Evolutionary conservation across 1,284 basidiomycete species (phyloP), one percentile per base, ranked within the genome.

Genomic region (Cystobasidium sp.): DNA sequence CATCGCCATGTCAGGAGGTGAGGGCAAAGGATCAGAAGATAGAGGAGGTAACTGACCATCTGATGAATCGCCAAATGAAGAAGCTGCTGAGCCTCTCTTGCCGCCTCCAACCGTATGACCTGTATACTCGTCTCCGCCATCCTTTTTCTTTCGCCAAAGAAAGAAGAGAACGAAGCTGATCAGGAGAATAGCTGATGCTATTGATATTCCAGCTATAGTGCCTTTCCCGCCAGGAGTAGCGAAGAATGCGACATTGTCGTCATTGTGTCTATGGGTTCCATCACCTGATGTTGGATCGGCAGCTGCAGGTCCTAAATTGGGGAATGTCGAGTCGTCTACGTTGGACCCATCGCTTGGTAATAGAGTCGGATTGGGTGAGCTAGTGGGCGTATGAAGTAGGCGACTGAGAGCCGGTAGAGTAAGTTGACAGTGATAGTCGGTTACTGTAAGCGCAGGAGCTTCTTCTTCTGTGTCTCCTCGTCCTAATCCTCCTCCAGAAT

Each of bases 211-310:
- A 9, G 70, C 70, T 12, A 73, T 73, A 18, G 70, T 66, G 4
- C 70, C 70, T 66, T 66, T 73, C 0, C 70, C 70, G n/a, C 52
- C 52, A 31, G 70, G 49, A 12, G 70, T 73, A 39, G 70, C 70
- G 31, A 73, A 73, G 46, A 73, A 73, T 2, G 70, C 51, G 0
- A 7, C n/a, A 6, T 8, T 18, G 9, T 52, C 47, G 22, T 62
- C 58, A 12, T 37, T 12, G 20, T 46, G 52, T 47, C 20, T 3
- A 14, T 49, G 10, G 24, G 5, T 41, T 3, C 12, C 43, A 24
- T 49, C n/a, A 14, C 61, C 61, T 47, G 61, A 22, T 22, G n/a
- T 63, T 9, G 61, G 43, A 41, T 46, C 44, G 18, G 59, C 44
- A 44, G 18, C 44, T 18, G 41, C 39, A 7, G 59, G 44, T 22